phyloP scores from a whole-genome alignment of 2,329 filamentous ascomycete genomes.

The Hortaea werneckii region DNA sequence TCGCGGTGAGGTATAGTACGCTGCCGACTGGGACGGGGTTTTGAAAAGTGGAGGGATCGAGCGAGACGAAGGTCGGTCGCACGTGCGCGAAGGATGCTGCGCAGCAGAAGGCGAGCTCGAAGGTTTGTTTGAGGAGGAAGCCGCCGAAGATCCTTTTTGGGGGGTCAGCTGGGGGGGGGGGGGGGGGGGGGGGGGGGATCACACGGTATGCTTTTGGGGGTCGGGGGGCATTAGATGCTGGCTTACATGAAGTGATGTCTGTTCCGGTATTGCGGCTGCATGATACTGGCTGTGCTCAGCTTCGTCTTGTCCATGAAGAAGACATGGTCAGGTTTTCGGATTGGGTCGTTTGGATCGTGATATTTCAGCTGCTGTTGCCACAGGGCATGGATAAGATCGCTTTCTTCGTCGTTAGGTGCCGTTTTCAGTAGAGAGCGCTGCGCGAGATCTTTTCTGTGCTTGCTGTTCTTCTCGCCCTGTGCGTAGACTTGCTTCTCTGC shows the following conservation, averaged over 20 bases:
- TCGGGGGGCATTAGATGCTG: no score
- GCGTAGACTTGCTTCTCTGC: conserved; percentile 56
- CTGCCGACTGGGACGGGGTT: conserved; percentile 67
- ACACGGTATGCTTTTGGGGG: no score
- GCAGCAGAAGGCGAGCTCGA: conserved; percentile 67
- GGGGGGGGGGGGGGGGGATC: no score
- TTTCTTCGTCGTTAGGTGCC: conserved; percentile 61
- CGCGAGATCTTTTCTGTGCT: conserved; percentile 54
- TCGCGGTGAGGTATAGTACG: conserved; percentile 63
- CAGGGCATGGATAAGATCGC: conserved; percentile 61
- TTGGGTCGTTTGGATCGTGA: conserved; percentile 47
- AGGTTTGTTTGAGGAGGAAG: conserved; percentile 63
- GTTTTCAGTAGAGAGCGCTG: conserved; percentile 53
- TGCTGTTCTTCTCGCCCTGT: conserved; percentile 55
- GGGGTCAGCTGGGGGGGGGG: no score
- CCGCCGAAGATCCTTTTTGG: conserved; percentile 57
- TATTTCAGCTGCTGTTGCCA: conserved; percentile 60
- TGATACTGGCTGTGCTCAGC: conserved; percentile 58
- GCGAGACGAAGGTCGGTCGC: conserved; percentile 59
- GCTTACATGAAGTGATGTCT: conserved; percentile 53
- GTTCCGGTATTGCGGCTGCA: conserved; percentile 65
- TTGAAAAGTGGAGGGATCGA: conserved; percentile 65
- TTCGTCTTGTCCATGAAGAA: conserved; percentile 53
- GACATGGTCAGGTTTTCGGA: conserved; percentile 47
- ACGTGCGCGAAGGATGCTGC: conserved; percentile 61